A percentile compares a stretch with the other conserved stretches of the same genome.
These are phyloP conservation scores for Setomelanomma holmii DNA, from an alignment of 2,329 filamentous ascomycete species.

Conservation along the genomic window DNA sequence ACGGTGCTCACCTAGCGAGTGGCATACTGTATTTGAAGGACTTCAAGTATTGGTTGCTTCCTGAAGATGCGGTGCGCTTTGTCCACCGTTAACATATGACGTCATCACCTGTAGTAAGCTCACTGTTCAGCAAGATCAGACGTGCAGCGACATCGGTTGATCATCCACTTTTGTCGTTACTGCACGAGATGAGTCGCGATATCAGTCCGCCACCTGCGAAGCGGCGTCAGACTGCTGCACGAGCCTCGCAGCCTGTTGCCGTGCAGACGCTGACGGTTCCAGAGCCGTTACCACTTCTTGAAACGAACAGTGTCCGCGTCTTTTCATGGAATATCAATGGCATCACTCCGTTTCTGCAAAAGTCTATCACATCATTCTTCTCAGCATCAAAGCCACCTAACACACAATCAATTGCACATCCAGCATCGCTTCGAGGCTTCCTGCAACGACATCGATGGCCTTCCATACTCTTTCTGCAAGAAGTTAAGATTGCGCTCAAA, in stretches of 20 bases:
- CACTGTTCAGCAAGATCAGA: too few relatives aligned
- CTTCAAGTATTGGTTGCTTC: too few relatives aligned
- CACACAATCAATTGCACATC: constrained; percentile 6
- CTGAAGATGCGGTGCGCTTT: background rate
- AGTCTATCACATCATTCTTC: constrained; percentile 53
- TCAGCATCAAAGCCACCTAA: constrained; percentile 9
- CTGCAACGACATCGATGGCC: constrained; percentile 56
- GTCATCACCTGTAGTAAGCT: background rate
- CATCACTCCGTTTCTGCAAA: constrained; percentile 51
- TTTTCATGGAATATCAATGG: constrained; percentile 61
- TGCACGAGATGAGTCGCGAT: constrained; percentile 21
- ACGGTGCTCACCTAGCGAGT: background rate
- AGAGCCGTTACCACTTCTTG: constrained; percentile 5
- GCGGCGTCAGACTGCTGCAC: constrained; percentile 19
- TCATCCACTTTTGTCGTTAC: too few relatives aligned
- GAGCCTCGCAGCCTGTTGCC: background rate
- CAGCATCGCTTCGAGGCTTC: constrained; percentile 50
- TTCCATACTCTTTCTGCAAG: constrained; percentile 56
- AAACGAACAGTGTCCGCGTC: constrained; percentile 39
- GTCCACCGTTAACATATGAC: background rate
- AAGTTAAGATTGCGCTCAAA: constrained; percentile 56
- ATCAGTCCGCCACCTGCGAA: constrained; percentile 38
- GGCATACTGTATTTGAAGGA: too few relatives aligned
- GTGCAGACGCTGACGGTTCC: background rate
- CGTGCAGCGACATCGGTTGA: too few relatives aligned